Evolutionary conservation across 2,329 filamentous ascomycete genomes (phyloP), one percentile per base, ranked within the genome.

Genomic region (Diaporthe destruens): DNA sequence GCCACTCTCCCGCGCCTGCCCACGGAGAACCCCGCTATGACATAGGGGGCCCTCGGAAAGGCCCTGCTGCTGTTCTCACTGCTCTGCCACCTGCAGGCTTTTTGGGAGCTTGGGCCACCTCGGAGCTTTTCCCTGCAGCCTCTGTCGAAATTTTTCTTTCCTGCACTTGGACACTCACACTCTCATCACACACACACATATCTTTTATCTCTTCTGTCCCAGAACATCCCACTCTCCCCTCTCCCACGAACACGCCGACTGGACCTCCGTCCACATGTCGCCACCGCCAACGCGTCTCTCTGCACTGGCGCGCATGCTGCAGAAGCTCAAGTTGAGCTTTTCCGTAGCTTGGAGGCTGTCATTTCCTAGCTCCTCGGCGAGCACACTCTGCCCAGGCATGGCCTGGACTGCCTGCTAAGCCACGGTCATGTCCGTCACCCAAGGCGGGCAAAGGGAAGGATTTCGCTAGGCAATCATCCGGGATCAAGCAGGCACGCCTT

Each of bases 281-380:
- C 44, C 44, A 29, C 44, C 42, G 34, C 34, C 16, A 32, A 11
- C 32, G 23, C 29, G 8, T 36, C 14, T 54, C 23, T 53, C 44
- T 44, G 4, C 14, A 34, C 18, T 49, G 32, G 25, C 20, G 39
- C 34, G n/a, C 55, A 54, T 54, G 55, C 16, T 39, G 61, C 61
- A 66, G 47, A 44, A n/a, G 34, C 16, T 47, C 51, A 39, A 56
- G 20, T 29, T 47, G 56, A 61, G 55, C 55, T 70, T 51, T 34
- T 61, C 54, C 67, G 65, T 25, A 61, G 68, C 56, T 42, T 53
- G 61, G 44, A 53, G 47, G 20, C 20, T 61, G 67, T 55, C 44
- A 44, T 18, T 57, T 32, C 25, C 44, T 54, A 70, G 44, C 57
- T 61, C 55, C 54, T 53, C n/a, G 72, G 69, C 14, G 67, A 74